phyloP scores from a whole-genome alignment of 495 filamentous ascomycete genomes.

The Penicillium pulvis region DNA sequence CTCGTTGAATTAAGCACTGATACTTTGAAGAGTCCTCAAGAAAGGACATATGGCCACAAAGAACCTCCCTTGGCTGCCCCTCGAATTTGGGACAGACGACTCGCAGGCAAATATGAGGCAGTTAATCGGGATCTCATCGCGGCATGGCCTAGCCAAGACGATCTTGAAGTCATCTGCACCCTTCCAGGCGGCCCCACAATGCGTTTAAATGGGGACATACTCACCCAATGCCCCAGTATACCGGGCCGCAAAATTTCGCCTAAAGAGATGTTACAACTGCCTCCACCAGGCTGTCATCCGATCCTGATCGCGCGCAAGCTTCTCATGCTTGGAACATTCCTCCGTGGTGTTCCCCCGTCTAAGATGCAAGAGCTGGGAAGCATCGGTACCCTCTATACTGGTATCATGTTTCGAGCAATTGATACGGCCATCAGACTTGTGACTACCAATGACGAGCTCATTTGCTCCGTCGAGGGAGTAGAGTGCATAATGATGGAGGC shows the following conservation, averaged over 20 bases:
- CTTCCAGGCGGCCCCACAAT: slow-evolving; percentile 29
- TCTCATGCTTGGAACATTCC: slow-evolving; percentile 41
- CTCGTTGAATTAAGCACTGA: neutral
- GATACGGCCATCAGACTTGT: slow-evolving; percentile 44
- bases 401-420: slow-evolving; percentile 35
- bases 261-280: slow-evolving; percentile 35
- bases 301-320: slow-evolving; percentile 48
- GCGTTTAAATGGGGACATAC: slow-evolving; percentile 29
- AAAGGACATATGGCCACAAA: neutral
- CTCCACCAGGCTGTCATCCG: slow-evolving; percentile 41
- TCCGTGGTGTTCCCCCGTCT: slow-evolving; percentile 40
- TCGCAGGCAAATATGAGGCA: slow-evolving; percentile 20
- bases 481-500: slow-evolving; percentile 53
- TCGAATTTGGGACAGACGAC: neutral
- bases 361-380: slow-evolving; percentile 18
- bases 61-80: neutral
- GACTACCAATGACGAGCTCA: slow-evolving; percentile 47
- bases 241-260: slow-evolving; percentile 19
- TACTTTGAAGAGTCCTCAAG: neutral
- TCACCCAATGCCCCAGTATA: slow-evolving; percentile 23
- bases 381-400: slow-evolving; percentile 13
- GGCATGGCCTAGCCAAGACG: slow-evolving; percentile 39
- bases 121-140: slow-evolving; percentile 30
- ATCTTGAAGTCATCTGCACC: slow-evolving; percentile 36
- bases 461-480: slow-evolving; percentile 47